These are phyloP conservation scores for Petasospora rhodanensis DNA, from an alignment of 1,139 yeast genomes.

Conservation along the genomic window DNA sequence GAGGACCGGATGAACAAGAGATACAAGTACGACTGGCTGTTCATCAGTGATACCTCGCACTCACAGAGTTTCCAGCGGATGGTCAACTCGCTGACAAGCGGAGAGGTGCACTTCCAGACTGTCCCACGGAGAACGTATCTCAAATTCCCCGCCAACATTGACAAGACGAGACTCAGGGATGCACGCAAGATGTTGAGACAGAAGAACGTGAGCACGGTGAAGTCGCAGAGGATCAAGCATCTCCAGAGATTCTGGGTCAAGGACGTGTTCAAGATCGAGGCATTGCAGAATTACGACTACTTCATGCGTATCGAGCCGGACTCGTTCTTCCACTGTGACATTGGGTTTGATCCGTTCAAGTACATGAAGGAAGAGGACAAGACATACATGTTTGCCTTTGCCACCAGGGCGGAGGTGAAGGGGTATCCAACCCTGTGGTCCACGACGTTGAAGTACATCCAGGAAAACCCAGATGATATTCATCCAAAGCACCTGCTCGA, in stretches of 20 bases:
- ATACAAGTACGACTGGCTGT: conserved; percentile 39
- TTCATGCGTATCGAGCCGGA: conserved; percentile 77
- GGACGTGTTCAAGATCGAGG: conserved; percentile 63
- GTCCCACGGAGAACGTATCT: conserved; percentile 36
- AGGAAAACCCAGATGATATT: conserved; percentile 40
- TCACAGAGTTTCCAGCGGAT: conserved; percentile 38
- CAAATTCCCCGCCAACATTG: conserved; percentile 50
- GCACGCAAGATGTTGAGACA: conserved; percentile 43
- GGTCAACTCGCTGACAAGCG: conserved; percentile 32
- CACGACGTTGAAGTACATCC: conserved; percentile 46
- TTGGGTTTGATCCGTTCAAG: conserved; percentile 59
- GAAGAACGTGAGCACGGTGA: conserved; percentile 15
- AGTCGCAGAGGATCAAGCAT: conserved; percentile 39
- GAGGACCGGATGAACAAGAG: conserved; percentile 69
- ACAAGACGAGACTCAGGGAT: conserved; percentile 47
- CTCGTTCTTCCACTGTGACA: conserved; percentile 56
- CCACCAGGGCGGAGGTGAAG: conserved; percentile 50
- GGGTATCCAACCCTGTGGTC: conserved; percentile 62
- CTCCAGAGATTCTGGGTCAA: conserved; percentile 93
- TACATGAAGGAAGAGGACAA: conserved; percentile 57
- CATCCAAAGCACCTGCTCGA: conserved; percentile 44
- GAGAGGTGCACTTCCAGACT: conserved; percentile 41
- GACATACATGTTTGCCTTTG: conserved; percentile 61
- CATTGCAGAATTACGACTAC: conserved; percentile 53
- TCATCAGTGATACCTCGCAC: conserved; percentile 11